Percentiles rank a stretch among this genome's conserved stretches.
phyloP scores from a whole-genome alignment of 1,139 yeast genomes.

The Kazachstania sp. region DNA sequence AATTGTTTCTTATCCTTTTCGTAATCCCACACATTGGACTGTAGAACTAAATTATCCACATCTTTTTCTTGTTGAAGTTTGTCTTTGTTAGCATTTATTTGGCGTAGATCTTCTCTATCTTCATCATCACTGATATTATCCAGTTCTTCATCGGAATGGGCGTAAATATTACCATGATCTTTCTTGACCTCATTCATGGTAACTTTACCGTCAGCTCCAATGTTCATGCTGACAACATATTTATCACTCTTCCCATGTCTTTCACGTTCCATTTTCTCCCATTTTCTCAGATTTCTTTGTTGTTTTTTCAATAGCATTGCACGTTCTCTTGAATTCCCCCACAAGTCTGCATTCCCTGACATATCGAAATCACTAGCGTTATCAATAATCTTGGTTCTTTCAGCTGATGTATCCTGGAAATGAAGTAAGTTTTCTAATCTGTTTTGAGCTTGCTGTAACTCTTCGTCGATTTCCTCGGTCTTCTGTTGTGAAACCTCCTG shows the following conservation, averaged over 20 bases:
- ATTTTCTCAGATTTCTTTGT: slow-evolving; percentile 59
- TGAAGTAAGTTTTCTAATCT: slow-evolving; percentile 63
- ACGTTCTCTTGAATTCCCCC: slow-evolving; percentile 87
- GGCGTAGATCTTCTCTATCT: slow-evolving; percentile 24
- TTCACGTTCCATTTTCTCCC: slow-evolving; percentile 49
- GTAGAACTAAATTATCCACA: slow-evolving; percentile 26
- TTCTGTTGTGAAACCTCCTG: slow-evolving; percentile 23
- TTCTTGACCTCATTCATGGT: slow-evolving; percentile 24
- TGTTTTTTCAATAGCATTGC: slow-evolving; percentile 76
- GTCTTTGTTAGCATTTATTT: slow-evolving; percentile 32
- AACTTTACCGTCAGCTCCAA: slow-evolving; percentile 68
- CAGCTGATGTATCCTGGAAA: slow-evolving; percentile 81
- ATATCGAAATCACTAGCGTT: slow-evolving; percentile 90
- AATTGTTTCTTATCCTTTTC: slow-evolving; percentile 45
- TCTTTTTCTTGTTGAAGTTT: slow-evolving; percentile 31
- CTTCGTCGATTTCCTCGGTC: slow-evolving; percentile 38
- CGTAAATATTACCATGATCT: slow-evolving; percentile 14
- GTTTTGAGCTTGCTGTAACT: slow-evolving; percentile 58
- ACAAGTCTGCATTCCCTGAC: slow-evolving; percentile 82
- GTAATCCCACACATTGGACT: slow-evolving; percentile 48
- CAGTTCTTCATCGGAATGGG: slow-evolving; percentile 24
- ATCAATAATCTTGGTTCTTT: slow-evolving; percentile 85
- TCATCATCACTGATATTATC: slow-evolving; percentile 27
- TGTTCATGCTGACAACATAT: slow-evolving; percentile 61
- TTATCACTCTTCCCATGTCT: slow-evolving; percentile 66